These are phyloP conservation scores for Styphnolobium japonicum DNA, from an alignment of 306 rosid species.

Conservation along the genomic window DNA sequence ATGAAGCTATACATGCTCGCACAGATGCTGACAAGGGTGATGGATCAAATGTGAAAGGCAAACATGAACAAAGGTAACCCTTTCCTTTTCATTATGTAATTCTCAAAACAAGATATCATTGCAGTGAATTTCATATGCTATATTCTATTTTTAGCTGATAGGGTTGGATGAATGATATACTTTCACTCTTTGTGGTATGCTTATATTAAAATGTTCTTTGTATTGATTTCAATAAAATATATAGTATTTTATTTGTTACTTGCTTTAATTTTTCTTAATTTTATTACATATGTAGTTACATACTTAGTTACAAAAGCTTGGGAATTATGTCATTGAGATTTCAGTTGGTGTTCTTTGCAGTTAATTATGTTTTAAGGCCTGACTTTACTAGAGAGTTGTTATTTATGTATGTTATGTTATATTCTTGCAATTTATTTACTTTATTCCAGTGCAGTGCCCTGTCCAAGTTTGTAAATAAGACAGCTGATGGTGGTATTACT, in stretches of 20 bases:
- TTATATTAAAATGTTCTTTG: not conserved
- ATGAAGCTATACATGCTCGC: conserved; percentile 41
- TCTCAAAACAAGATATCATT: not conserved
- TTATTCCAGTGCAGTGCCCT: conserved; percentile 93
- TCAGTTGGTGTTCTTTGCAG: not conserved
- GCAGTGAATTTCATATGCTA: not conserved
- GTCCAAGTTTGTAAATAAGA: conserved; percentile 88
- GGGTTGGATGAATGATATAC: not conserved
- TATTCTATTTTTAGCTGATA: not conserved
- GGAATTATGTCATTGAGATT: conserved; percentile 14
- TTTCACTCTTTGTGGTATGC: not conserved
- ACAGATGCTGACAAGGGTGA: conserved; percentile 37
- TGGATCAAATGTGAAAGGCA: conserved; percentile 45
- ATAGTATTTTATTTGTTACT: not conserved
- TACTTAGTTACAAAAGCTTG: not conserved
- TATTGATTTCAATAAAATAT: not conserved
- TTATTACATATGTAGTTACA: not conserved
- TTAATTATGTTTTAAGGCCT: not conserved
- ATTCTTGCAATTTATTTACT: conserved; percentile 67
- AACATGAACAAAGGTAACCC: conserved; percentile 59
- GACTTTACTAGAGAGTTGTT: conserved; percentile 11
- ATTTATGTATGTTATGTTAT: conserved; percentile 14
- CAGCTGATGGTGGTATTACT: conserved; percentile 92
- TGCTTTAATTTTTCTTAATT: not conserved
- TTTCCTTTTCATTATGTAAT: conserved; percentile 27